phyloP scores from a whole-genome alignment of 2,329 filamentous ascomycete genomes.

The Paradendryphiella salina region DNA sequence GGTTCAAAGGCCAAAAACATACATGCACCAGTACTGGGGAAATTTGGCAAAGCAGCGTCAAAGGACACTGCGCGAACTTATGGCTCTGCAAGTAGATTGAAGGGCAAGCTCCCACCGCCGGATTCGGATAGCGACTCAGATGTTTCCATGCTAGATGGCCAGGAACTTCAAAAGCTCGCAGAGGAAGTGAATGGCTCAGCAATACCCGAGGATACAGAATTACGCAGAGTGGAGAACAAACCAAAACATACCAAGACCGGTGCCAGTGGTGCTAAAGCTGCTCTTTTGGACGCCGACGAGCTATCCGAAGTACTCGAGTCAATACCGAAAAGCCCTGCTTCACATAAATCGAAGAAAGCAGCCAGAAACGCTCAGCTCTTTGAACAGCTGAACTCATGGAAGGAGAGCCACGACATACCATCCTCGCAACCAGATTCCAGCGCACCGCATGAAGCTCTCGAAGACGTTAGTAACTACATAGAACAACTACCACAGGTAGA shows the following conservation, averaged over 20 bases:
- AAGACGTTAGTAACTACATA: constrained; percentile 25
- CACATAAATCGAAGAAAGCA: constrained; percentile 1
- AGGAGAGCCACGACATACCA: constrained; percentile 11
- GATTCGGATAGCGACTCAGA: constrained; percentile 5
- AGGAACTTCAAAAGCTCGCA: constrained; percentile 4
- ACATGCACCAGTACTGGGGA: constrained; percentile 14
- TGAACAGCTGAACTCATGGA: constrained; percentile 24
- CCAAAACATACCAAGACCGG: not conserved
- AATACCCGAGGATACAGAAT: constrained; percentile 6
- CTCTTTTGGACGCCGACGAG: constrained; percentile 4
- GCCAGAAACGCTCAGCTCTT: constrained; percentile 16
- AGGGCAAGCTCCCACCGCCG: not conserved
- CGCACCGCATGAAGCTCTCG: constrained; percentile 20
- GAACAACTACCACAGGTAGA: constrained; percentile 21
- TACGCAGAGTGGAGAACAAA: constrained; percentile 10
- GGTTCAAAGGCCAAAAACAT: constrained; percentile 15
- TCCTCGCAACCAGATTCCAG: constrained; percentile 26
- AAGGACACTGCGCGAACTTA: constrained; percentile 1
- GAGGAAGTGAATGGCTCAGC: constrained; percentile 1
- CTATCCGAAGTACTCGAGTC: constrained; percentile 1
- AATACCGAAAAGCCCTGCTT: not conserved
- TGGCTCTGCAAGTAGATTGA: not conserved
- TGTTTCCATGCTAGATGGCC: constrained; percentile 6
- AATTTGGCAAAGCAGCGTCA: constrained; percentile 2
- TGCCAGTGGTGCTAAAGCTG: not conserved